Evolutionary conservation across 2,329 filamentous ascomycete species (phyloP), one percentile per base, ranked within the genome.

Genomic region (Botrytis porri): DNA sequence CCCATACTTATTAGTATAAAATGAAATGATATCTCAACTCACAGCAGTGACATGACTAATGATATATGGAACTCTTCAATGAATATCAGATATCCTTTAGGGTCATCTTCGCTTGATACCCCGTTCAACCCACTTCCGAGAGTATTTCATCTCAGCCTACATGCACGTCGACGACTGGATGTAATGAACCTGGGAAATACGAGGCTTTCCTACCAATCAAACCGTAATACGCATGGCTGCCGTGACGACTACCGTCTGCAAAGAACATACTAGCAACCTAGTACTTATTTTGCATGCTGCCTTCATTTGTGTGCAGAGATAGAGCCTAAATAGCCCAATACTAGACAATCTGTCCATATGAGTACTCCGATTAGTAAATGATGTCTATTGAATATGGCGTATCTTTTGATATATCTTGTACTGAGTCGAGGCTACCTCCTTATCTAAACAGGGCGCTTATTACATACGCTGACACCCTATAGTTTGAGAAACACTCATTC

Each of bases 1-100:
- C 54, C 35, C 35, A 60, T 57, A 32, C 57, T 20, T 72, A 69
- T 14, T 72, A 69, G 70, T 72, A 35, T 69, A 69, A 29, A 72
- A 69, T 72, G 54, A 69, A 72, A 60, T 57, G 59, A 69, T 41
- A 61, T 72, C 70, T 72, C 63, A 69, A 69, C 70, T 69, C 70
- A 72, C 35, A 45, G 39, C 16, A n/a, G 22, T 61, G 65, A 51
- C 65, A 32, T 57, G 48, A 69, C 65, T 32, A 41, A 54, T 32
- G 32, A 54, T n/a, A 41, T 43, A 12, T 43, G 12, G n/a, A 29
- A 32, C 43, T 7, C 25, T 57, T 4, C n/a, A 37, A 67, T 41
- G 9, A 32, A 57, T 14, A 54, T 29, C n/a, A n/a, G n/a, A n/a
- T 25, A 66, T 37, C 32, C 25, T 22, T 35, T n/a, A 32, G 35